Percentiles rank a stretch among this genome's conserved stretches.
phyloP scores from a whole-genome alignment of 176 grass and related monocot species.

The Tillandsia fasciculata region DNA sequence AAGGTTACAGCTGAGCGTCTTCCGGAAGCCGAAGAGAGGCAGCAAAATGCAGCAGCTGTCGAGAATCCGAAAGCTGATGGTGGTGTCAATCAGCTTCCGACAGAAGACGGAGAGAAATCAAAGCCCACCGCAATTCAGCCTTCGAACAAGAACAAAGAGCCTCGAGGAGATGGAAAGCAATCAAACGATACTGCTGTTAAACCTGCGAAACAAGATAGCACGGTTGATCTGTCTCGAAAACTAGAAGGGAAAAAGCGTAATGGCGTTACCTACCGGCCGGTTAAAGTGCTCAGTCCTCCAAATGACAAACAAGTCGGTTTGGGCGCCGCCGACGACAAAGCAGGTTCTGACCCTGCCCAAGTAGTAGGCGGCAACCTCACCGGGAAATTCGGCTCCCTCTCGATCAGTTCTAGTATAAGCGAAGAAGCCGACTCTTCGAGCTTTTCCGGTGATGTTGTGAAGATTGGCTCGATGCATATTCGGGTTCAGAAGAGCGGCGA shows the following conservation, averaged over 20 bases:
- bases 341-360: no score
- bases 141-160: neutral
- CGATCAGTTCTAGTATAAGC: constrained; percentile 19
- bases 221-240: neutral
- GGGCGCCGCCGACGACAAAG: no score
- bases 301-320: neutral
- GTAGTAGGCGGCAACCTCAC: constrained; percentile 6
- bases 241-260: neutral
- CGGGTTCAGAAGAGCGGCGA: constrained; percentile 20
- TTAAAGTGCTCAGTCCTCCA: neutral
- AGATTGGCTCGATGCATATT: constrained; percentile 60
- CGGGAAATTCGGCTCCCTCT: constrained; percentile 30
- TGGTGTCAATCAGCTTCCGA: constrained; percentile 22
- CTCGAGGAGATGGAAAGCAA: neutral
- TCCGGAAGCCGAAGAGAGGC: neutral
- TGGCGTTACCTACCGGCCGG: neutral
- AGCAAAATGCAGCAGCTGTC: neutral
- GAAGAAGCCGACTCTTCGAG: constrained; percentile 16
- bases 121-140: neutral
- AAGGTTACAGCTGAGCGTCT: neutral
- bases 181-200: neutral
- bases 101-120: constrained; percentile 18
- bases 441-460: constrained; percentile 33
- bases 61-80: constrained; percentile 4
- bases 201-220: neutral